Base-by-base conservation (phyloP, 805 yeast species). In the Novakomyces olei region DNA sequence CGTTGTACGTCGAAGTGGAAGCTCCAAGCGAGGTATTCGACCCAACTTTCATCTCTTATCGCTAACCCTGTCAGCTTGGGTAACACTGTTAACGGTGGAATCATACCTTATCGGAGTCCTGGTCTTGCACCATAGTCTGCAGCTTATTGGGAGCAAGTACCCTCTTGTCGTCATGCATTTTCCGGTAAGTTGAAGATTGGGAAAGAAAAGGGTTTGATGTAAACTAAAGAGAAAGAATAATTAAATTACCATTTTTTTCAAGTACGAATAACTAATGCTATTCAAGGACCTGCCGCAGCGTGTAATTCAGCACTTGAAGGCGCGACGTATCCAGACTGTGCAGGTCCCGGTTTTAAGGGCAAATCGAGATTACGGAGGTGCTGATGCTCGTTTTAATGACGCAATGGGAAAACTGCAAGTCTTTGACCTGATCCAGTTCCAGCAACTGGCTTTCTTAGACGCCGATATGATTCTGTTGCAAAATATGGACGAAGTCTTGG, bases 331-430 rank as follows among this genome's bases (percentile, higher is more conserved):
- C n/a, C n/a, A n/a, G n/a, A n/a, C n/a, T 22, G 12, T 22, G 9
- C 12, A 22, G 25, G 25, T 12, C 25, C 12, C 12, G 25, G 12
- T 10, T 10, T 12, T 12, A 12, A 12, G 9, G 2, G 40, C 44
- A 6, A 42, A 44, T 2, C 41, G 44, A 4, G 59, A 53, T 10
- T 22, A 10, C 12, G 25, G 12, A 12, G 25, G 25, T n/a, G n/a
- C n/a, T 22, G 73, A 69, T 40, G 55, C 62, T 5, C 49, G 75
- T 20, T 68, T 68, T 47, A 53, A 61, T 41, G 73, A 69, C 44
- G 66, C 72, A 39, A 69, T 74, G 73, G 57, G 72, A 19, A 68
- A 68, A 46, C 46, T 68, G 30, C 69, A 65, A 48, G 63, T 69
- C 6, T 69, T 68, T 44, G 53, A 58, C 16, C 49, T 68, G 33